phyloP scores from a whole-genome alignment of 2,329 filamentous ascomycete species.

The Fusarium nodosum region DNA sequence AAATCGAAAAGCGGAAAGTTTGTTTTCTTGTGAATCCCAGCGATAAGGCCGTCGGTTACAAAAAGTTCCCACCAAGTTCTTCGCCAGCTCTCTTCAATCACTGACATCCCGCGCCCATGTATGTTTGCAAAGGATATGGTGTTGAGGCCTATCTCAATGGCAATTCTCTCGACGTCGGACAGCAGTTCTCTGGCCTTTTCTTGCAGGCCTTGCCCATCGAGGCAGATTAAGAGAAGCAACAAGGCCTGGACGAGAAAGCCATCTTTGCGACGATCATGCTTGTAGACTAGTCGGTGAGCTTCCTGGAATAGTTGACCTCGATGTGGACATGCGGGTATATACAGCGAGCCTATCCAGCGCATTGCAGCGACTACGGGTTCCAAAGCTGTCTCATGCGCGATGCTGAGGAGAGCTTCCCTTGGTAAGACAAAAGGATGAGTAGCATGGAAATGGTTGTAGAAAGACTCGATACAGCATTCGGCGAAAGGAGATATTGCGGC shows the following conservation, averaged over 20 bases:
- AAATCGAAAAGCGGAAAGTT: constrained; percentile 79
- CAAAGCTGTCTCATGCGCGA: constrained; percentile 63
- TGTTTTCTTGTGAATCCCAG: constrained; percentile 80
- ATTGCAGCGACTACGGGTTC: constrained; percentile 67
- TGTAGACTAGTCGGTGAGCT: constrained; percentile 65
- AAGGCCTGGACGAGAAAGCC: constrained; percentile 82
- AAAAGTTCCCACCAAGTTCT: constrained; percentile 92
- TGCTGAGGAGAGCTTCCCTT: constrained; percentile 62
- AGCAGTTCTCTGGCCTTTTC: constrained; percentile 77
- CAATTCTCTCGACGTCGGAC: constrained; percentile 75
- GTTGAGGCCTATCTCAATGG: constrained; percentile 83
- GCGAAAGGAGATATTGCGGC: constrained; percentile 55
- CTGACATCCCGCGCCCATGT: constrained; percentile 73
- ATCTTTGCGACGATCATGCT: constrained; percentile 62
- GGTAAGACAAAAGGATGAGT: constrained; percentile 71
- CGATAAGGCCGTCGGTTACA: constrained; percentile 86
- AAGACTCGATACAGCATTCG: constrained; percentile 69
- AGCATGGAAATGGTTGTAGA: constrained; percentile 70
- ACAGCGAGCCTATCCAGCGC: constrained; percentile 69
- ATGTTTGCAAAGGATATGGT: constrained; percentile 73
- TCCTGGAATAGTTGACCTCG: constrained; percentile 69
- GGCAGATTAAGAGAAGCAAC: constrained; percentile 79
- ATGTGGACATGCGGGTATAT: constrained; percentile 62
- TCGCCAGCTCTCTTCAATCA: constrained; percentile 85
- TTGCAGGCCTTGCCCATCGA: constrained; percentile 82